A percentile compares a stretch with the other conserved stretches of the same genome.
phyloP scores from a whole-genome alignment of 495 filamentous ascomycete genomes.

The Trichodelitschia bisporula region DNA sequence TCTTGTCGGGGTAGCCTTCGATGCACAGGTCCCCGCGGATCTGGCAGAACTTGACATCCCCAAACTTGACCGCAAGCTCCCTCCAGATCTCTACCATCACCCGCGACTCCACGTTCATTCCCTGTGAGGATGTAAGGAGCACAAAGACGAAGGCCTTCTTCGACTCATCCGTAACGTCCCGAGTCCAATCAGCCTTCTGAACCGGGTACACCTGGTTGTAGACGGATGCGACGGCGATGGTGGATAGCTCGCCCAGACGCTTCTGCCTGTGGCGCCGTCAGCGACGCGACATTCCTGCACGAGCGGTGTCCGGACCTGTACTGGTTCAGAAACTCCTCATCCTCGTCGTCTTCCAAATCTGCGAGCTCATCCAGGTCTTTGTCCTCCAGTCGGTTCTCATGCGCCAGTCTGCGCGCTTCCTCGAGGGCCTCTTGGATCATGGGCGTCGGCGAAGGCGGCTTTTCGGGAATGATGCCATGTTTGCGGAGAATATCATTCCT shows the following conservation, averaged over 20 bases:
- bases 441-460: slow-evolving; percentile 78
- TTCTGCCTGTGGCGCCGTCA: slow-evolving; percentile 30
- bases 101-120: slow-evolving; percentile 61
- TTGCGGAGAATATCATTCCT: slow-evolving; percentile 99
- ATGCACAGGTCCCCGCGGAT: slow-evolving; percentile 85
- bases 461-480: slow-evolving; percentile 87
- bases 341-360: slow-evolving; percentile 83
- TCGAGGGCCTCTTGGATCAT: slow-evolving; percentile 87
- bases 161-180: slow-evolving; percentile 83
- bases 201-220: slow-evolving; percentile 82
- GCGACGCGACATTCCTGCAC: background rate
- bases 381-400: slow-evolving; percentile 78
- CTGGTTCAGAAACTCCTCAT: slow-evolving; percentile 69
- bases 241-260: slow-evolving; percentile 56
- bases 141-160: slow-evolving; percentile 52
- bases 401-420: slow-evolving; percentile 51
- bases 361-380: slow-evolving; percentile 86
- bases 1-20: slow-evolving; percentile 82
- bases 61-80: slow-evolving; percentile 54
- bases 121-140: slow-evolving; percentile 51
- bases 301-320: slow-evolving; percentile 28
- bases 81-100: slow-evolving; percentile 73
- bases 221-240: slow-evolving; percentile 43
- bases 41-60: slow-evolving; percentile 94
- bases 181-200: slow-evolving; percentile 75